Base-by-base conservation (phyloP, 2,329 filamentous ascomycete species). In the Magnaporthiopsis poae region DNA sequence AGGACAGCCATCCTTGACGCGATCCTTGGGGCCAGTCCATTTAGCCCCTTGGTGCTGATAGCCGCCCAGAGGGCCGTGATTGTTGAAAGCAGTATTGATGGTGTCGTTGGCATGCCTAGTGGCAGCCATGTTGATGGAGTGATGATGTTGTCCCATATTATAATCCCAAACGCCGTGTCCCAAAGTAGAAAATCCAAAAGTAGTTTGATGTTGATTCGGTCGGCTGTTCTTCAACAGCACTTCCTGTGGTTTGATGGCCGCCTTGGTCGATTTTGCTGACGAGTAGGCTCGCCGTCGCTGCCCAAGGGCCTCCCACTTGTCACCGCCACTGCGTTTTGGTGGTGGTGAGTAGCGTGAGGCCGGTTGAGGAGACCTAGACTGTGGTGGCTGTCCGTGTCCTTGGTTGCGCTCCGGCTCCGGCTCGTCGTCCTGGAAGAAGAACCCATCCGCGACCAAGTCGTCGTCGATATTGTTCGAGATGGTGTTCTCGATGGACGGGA, bases 231-330 rank as follows among this genome's bases (percentile, higher is more conserved):
- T 73, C 68, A 71, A 73, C 29, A 68, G 71, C 63, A 75, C 73
- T 66, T 82, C 80, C 62, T 81, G 81, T 36, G 35, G 12, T 36
- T 36, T 36, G 11, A 36, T 12, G 35, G 35, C 11, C 35, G 35
- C 11, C 35, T 36, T 36, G 35, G 35, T 11, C 70, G 81, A 80
- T 75, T 82, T 84, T 59, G 69, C 64, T 68, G 82, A 80, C 62
- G 79, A 77, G 73, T 84, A 86, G 67, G 86, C 90, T 68, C 92
- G 88, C 66, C 94, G 86, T 72, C 90, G 89, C 75, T 96, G 90
- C 69, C 94, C 94, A 63, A 98, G 82, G 15, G 88, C 90, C 31
- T 90, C 87, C 94, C 94, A 98, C 76, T 96, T 96, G 78, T 97
- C 94, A 65, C 90, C 69, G 60, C 74, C 74, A 70, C 72, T 80